These are phyloP conservation scores for Vaccinium vitisidaea DNA, from an alignment of 148 eudicot genomes.

Conservation along the genomic window DNA sequence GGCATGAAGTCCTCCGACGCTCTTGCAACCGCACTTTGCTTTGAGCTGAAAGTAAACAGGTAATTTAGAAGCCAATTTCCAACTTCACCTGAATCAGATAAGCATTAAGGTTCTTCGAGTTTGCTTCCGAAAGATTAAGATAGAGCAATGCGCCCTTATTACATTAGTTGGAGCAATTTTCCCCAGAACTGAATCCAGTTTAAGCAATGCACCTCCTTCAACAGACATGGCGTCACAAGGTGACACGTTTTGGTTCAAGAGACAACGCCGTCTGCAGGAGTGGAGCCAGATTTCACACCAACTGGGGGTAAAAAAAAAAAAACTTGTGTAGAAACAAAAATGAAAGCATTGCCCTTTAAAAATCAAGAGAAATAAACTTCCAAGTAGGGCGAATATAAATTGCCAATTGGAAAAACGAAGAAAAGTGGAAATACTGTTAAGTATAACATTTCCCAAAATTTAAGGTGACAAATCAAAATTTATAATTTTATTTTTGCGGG, in stretches of 20 bases:
- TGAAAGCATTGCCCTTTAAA: no score
- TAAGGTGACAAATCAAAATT: neutral
- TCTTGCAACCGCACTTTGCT: slow-evolving; percentile 50
- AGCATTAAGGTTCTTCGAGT: neutral
- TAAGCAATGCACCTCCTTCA: neutral
- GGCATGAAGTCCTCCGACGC: slow-evolving; percentile 74
- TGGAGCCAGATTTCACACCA: neutral
- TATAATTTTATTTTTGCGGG: neutral
- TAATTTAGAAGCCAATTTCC: slow-evolving; percentile 14
- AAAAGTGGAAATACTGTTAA: neutral
- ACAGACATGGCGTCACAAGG: neutral
- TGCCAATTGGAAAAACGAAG: neutral
- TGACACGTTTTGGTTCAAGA: neutral
- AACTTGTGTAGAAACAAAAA: neutral
- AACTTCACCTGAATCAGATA: neutral
- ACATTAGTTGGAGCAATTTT: neutral
- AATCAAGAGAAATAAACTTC: no score
- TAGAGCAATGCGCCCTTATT: neutral
- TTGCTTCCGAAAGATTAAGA: neutral
- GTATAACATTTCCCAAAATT: neutral
- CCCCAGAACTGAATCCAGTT: neutral
- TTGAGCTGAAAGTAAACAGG: slow-evolving; percentile 32
- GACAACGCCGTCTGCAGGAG: neutral
- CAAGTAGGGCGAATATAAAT: neutral
- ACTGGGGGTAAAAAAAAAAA: neutral